Percentiles rank a stretch among this genome's conserved stretches.
Conservation (phyloP, 2,329 filamentous ascomycete genomes). For the Bertia moriformis region DNA sequence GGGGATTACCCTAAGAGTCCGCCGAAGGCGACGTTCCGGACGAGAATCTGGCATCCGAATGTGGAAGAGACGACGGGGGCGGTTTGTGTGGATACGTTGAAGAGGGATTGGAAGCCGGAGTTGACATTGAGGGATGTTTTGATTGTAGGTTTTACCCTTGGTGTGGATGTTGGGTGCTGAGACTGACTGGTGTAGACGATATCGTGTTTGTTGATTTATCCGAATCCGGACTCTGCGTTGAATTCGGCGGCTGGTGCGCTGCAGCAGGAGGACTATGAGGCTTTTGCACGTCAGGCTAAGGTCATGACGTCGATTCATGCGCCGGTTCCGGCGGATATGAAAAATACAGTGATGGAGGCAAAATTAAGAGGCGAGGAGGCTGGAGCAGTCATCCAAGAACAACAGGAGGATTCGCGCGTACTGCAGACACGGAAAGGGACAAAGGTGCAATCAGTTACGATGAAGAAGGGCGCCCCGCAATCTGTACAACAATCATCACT, state of each 20-base stretch:
- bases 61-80: constrained; percentile 46
- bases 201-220: constrained; percentile 45
- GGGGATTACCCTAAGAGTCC: constrained; percentile 32
- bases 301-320: constrained; percentile 51
- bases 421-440: constrained; percentile 7
- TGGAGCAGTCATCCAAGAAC: neutral
- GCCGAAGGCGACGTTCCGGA: constrained; percentile 42
- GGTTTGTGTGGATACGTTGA: constrained; percentile 50
- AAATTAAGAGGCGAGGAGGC: constrained; percentile 35
- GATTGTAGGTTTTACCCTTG: constrained; percentile 22
- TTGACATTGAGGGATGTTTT: constrained; percentile 44
- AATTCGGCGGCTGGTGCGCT: constrained; percentile 44
- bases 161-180: no score
- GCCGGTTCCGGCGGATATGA: constrained; percentile 27
- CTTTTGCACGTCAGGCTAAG: constrained; percentile 38
- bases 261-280: constrained; percentile 41
- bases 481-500: no score
- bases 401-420: constrained; percentile 1
- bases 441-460: constrained; percentile 9
- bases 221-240: constrained; percentile 48
- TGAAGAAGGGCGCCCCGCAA: constrained; percentile 13
- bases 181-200: constrained; percentile 26
- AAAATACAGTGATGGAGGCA: constrained; percentile 30
- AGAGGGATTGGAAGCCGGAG: constrained; percentile 43
- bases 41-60: constrained; percentile 50